A percentile compares a stretch with the other conserved stretches of the same genome.
Evolutionary conservation across 768 basidiomycete genomes (phyloP).

Genomic region (Chalciporus sphaerocephalus): DNA sequence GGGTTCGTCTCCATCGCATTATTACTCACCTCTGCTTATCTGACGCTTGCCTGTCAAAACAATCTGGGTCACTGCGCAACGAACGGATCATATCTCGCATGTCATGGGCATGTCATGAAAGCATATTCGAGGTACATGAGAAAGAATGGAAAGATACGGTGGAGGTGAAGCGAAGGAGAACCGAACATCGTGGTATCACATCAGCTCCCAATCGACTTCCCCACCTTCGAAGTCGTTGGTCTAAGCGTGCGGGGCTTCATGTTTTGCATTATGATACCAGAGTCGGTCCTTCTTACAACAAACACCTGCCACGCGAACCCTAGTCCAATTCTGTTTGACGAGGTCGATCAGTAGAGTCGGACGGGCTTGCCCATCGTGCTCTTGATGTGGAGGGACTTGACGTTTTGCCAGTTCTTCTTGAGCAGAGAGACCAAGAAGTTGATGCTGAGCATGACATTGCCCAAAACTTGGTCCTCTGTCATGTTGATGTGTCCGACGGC

Average conservation of each 20-base stretch:
- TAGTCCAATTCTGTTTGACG: conserved; percentile 3
- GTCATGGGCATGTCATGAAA: conserved; percentile 9
- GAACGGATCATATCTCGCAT: conserved; percentile 8
- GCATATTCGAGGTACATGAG: conserved; percentile 19
- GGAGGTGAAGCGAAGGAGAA: conserved; percentile 17
- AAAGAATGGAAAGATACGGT: conserved; percentile 18
- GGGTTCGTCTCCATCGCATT: conserved; percentile 1
- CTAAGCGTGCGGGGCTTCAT: conserved; percentile 98
- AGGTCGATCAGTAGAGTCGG: conserved; percentile 71
- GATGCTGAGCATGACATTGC: conserved; percentile 98
- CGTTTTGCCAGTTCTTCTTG: conserved; percentile 99
- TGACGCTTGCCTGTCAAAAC: not conserved
- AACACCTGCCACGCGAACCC: conserved; percentile 14
- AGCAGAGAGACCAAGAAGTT: conserved; percentile 99
- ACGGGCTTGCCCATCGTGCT: conserved; percentile 98
- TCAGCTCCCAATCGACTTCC: conserved; percentile 92
- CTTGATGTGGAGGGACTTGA: conserved; percentile 98
- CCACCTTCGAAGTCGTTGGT: conserved; percentile 76
- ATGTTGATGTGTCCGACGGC: conserved; percentile 97
- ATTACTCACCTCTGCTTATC: not conserved
- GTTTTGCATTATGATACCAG: conserved; percentile 71
- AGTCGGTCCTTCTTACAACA: conserved; percentile 18
- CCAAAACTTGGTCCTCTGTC: conserved; percentile 95
- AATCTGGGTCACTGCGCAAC: not conserved
- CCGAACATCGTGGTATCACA: conserved; percentile 34